Percentiles rank a stretch among this genome's conserved stretches.
phyloP scores from a whole-genome alignment of 2,329 filamentous ascomycete genomes.

The Coniochaeta sp. region DNA sequence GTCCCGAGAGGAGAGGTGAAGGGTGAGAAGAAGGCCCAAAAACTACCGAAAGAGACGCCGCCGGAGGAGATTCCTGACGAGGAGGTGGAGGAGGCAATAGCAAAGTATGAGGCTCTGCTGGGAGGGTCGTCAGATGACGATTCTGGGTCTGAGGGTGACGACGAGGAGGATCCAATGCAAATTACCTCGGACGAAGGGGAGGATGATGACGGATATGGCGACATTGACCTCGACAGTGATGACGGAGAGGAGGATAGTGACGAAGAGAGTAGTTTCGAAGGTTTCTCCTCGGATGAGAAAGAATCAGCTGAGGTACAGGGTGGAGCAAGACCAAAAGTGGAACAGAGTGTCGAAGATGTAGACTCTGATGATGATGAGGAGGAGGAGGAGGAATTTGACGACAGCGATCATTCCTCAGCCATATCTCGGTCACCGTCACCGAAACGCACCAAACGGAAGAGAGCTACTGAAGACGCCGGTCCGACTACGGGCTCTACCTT shows the following conservation, averaged over 20 bases:
- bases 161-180: conserved; percentile 25
- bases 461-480: conserved; percentile 9
- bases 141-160: conserved; percentile 29
- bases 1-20: neutral
- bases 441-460: conserved; percentile 12
- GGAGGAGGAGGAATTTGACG: conserved; percentile 11
- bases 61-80: conserved; percentile 13
- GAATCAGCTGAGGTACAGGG: conserved; percentile 25
- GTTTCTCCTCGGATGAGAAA: conserved; percentile 12
- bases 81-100: conserved; percentile 11
- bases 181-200: conserved; percentile 14
- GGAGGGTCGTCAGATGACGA: conserved; percentile 18
- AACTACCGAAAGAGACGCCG: conserved; percentile 8
- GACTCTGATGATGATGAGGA: conserved; percentile 17
- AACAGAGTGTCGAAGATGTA: conserved; percentile 9
- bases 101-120: conserved; percentile 14
- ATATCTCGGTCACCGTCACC: conserved; percentile 9
- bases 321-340: conserved; percentile 4
- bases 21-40: conserved; percentile 7
- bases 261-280: neutral
- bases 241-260: neutral
- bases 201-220: conserved; percentile 12
- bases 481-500: conserved; percentile 46
- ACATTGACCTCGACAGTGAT: conserved; percentile 13
- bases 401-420: conserved; percentile 10